These are phyloP conservation scores for Metschnikowia lochheadii DNA, from an alignment of 805 yeast genomes.

Conservation along the genomic window DNA sequence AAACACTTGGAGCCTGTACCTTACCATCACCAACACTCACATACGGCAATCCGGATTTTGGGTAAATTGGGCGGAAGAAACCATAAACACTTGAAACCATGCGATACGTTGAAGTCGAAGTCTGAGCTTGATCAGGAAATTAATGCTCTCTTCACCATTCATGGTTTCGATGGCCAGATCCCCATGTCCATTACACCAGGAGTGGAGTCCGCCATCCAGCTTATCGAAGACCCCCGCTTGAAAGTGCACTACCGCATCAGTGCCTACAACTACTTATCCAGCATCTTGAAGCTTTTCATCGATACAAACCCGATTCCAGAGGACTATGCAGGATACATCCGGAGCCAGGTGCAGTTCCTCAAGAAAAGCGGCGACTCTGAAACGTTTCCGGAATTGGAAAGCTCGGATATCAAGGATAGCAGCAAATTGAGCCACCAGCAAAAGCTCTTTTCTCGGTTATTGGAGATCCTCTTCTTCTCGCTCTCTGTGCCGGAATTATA, in stretches of 20 bases:
- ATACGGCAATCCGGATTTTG: conserved; percentile 84
- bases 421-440: conserved; percentile 57
- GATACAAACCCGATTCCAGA: conserved; percentile 49
- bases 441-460: conserved; percentile 55
- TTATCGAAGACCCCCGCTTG: conserved; percentile 64
- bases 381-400: conserved; percentile 32
- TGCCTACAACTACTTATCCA: conserved; percentile 69
- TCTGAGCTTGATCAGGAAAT: conserved; percentile 63
- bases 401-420: conserved; percentile 44
- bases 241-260: conserved; percentile 66
- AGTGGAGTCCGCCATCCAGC: conserved; percentile 67
- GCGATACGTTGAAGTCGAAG: conserved; percentile 56
- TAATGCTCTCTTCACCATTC: conserved; percentile 62
- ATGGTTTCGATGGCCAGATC: conserved; percentile 56
- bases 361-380: conserved; percentile 34
- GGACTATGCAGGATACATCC: conserved; percentile 40
- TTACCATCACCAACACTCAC: conserved; percentile 90
- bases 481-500: conserved; percentile 68
- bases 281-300: conserved; percentile 65
- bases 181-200: conserved; percentile 84
- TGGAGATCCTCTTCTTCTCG: conserved; percentile 72
- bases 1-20: conserved; percentile 88
- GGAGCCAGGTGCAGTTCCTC: conserved; percentile 46
- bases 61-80: conserved; percentile 98
- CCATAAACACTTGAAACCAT: conserved; percentile 76